Evolutionary conservation across 106 monocot genomes (phyloP).

Genomic region (Chionographis japonica): DNA sequence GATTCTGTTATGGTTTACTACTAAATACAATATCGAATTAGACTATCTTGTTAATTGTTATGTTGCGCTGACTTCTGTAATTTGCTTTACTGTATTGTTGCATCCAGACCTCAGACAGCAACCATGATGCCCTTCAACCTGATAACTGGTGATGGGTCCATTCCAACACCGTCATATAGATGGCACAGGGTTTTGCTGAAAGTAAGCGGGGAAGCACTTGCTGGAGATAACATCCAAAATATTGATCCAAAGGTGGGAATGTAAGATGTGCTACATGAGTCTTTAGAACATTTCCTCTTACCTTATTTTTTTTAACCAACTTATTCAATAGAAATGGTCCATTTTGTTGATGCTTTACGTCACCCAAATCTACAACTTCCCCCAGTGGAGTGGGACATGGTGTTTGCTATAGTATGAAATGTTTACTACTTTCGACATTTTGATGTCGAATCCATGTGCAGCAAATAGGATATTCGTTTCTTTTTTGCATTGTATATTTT

Average conservation of each 20-base stretch:
- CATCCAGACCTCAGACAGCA: slow-evolving; percentile 21
- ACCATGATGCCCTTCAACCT: slow-evolving; percentile 26
- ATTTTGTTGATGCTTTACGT: too few relatives aligned
- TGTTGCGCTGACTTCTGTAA: neutral
- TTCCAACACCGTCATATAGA: slow-evolving; percentile 34
- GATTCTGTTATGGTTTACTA: too few relatives aligned
- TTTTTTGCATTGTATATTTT: too few relatives aligned
- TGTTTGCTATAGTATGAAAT: too few relatives aligned
- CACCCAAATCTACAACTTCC: too few relatives aligned
- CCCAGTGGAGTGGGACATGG: too few relatives aligned
- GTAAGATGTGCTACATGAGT: neutral
- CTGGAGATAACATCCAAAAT: slow-evolving; percentile 75
- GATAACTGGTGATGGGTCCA: slow-evolving; percentile 28
- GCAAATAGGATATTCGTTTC: too few relatives aligned
- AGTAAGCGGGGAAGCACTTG: slow-evolving; percentile 97
- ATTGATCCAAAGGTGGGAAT: slow-evolving; percentile 85
- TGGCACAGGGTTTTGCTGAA: slow-evolving; percentile 93
- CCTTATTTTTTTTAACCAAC: neutral
- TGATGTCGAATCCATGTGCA: too few relatives aligned
- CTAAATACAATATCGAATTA: neutral
- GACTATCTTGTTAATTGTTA: neutral
- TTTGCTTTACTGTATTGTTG: neutral
- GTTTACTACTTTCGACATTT: too few relatives aligned
- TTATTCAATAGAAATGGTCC: too few relatives aligned
- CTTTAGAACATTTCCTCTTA: neutral